Evolutionary conservation across 2,329 filamentous ascomycete species (phyloP).

Genomic region (Pyricularia sp.): DNA sequence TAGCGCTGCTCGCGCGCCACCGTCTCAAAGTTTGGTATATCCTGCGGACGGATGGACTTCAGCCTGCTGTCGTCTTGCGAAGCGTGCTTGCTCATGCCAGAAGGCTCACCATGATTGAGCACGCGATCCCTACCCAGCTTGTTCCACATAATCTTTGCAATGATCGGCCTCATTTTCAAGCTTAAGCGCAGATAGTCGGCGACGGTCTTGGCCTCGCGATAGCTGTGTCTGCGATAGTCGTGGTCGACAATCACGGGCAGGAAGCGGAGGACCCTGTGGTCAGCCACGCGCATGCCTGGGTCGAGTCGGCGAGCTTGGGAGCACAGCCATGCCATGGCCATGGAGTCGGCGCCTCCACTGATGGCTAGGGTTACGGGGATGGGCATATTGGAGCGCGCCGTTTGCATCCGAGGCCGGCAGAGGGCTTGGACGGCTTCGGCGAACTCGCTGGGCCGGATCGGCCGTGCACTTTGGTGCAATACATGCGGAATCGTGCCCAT

Average conservation of each 20-base stretch:
- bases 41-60: background rate
- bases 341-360: slow-evolving; percentile 94
- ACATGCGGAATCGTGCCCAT: slow-evolving; percentile 29
- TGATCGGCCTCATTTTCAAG: slow-evolving; percentile 22
- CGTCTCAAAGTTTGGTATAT: slow-evolving; percentile 62
- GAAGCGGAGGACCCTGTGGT: slow-evolving; percentile 32
- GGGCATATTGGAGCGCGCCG: slow-evolving; percentile 9
- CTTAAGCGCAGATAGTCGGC: slow-evolving; percentile 17
- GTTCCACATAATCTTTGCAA: slow-evolving; percentile 38
- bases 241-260: slow-evolving; percentile 49
- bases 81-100: slow-evolving; percentile 9
- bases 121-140: background rate
- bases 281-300: slow-evolving; percentile 28
- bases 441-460: slow-evolving; percentile 31
- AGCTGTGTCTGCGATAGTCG: slow-evolving; percentile 41
- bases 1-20: slow-evolving; percentile 68
- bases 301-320: slow-evolving; percentile 30
- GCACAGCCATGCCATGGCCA: slow-evolving; percentile 79
- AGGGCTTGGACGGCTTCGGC: slow-evolving; percentile 38
- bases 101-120: background rate
- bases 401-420: slow-evolving; percentile 37
- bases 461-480: slow-evolving; percentile 27
- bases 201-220: slow-evolving; percentile 41
- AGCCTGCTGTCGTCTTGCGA: slow-evolving; percentile 6
- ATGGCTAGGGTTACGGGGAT: slow-evolving; percentile 57